Evolutionary conservation across 2,329 filamentous ascomycete species (phyloP).

Genomic region (Cercospora canescens): DNA sequence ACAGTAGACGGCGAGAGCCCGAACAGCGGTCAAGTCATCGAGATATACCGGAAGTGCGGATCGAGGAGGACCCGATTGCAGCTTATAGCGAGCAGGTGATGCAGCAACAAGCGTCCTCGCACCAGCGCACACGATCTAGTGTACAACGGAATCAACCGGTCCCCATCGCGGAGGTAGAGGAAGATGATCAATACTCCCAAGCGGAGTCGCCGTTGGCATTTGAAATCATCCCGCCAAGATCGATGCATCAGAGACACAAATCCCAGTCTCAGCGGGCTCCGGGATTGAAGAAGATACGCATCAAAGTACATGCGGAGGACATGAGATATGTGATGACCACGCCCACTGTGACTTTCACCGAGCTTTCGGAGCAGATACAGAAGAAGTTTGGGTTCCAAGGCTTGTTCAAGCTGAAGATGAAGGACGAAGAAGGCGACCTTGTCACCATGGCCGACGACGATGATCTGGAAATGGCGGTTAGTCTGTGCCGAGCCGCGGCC

Average conservation of each 20-base stretch:
- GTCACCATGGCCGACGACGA: slow-evolving; percentile 97
- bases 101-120: slow-evolving; percentile 20
- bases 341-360: slow-evolving; percentile 69
- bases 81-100: slow-evolving; percentile 28
- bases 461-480: slow-evolving; percentile 85
- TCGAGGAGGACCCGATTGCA: slow-evolving; percentile 40
- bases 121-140: slow-evolving; percentile 36
- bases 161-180: slow-evolving; percentile 80
- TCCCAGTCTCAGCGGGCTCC: slow-evolving; percentile 53
- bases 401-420: slow-evolving; percentile 85
- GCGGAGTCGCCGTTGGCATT: slow-evolving; percentile 51
- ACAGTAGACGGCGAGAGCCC: slow-evolving; percentile 41
- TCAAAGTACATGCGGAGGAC: slow-evolving; percentile 91
- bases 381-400: slow-evolving; percentile 78
- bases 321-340: slow-evolving; percentile 90
- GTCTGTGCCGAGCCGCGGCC: slow-evolving; percentile 60
- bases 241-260: slow-evolving; percentile 42
- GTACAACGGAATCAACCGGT: slow-evolving; percentile 49
- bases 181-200: slow-evolving; percentile 40
- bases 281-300: slow-evolving; percentile 73
- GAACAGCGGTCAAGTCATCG: slow-evolving; percentile 57
- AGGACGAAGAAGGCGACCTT: slow-evolving; percentile 89
- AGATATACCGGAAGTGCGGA: slow-evolving; percentile 67
- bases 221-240: slow-evolving; percentile 52
- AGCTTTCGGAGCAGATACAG: slow-evolving; percentile 75